A percentile compares a stretch with the other conserved stretches of the same genome.
Conservation (phyloP, 179 eudicot species). For the Silene coronaria region DNA sequence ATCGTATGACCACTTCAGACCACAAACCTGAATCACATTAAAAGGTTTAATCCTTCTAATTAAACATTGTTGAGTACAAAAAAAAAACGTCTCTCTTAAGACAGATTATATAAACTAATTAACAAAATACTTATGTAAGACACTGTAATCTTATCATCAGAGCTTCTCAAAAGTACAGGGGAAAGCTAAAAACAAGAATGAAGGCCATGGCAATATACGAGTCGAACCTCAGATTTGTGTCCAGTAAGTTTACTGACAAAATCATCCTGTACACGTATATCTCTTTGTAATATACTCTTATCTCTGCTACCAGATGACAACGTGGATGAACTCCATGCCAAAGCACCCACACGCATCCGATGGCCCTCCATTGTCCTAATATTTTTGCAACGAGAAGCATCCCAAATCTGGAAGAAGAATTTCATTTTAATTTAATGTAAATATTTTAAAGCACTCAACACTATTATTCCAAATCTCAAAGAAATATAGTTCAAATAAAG, state of each 20-base stretch:
- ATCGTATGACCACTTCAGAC: constrained; percentile 93
- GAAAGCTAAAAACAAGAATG: constrained; percentile 8
- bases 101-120: no score
- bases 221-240: constrained; percentile 84
- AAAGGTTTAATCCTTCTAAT: not conserved
- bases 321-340: constrained; percentile 88
- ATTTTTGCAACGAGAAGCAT: constrained; percentile 84
- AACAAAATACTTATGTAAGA: no score
- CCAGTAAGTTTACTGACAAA: constrained; percentile 78
- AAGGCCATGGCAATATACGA: constrained; percentile 4
- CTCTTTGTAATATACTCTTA: constrained; percentile 80
- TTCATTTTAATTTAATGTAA: not conserved
- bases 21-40: constrained; percentile 62
- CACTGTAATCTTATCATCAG: no score
- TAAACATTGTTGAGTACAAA: not conserved
- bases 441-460: not conserved
- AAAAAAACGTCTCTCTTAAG: no score
- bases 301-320: constrained; percentile 92
- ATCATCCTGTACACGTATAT: constrained; percentile 79
- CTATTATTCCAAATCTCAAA: not conserved
- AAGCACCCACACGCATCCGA: constrained; percentile 80
- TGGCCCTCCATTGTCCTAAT: constrained; percentile 93
- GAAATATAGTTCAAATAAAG: not conserved
- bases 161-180: not conserved
- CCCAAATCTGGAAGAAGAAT: constrained; percentile 62